phyloP scores from a whole-genome alignment of 345 rosid genomes.

The Combretum micranthum region DNA sequence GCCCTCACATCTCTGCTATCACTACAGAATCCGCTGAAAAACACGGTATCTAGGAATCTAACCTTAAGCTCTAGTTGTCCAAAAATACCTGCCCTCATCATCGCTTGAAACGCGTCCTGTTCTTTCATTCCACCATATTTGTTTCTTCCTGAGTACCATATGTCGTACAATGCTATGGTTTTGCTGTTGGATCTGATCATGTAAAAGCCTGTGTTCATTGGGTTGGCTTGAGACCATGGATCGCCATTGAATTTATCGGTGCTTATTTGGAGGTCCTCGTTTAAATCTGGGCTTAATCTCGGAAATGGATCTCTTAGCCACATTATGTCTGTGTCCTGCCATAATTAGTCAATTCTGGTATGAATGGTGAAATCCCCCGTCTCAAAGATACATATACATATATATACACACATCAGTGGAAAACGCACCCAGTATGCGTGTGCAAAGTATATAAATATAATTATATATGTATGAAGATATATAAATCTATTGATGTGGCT shows the following conservation, averaged over 20 bases:
- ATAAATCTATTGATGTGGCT: too few species aligned
- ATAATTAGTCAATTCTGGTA: too few species aligned
- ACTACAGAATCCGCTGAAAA: slow-evolving; percentile 36
- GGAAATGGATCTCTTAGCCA: slow-evolving; percentile 68
- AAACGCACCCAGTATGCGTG: too few species aligned
- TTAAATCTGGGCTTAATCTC: slow-evolving; percentile 24
- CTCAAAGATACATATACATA: too few species aligned
- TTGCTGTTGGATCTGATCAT: slow-evolving; percentile 34
- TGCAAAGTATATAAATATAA: too few species aligned
- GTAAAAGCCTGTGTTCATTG: slow-evolving; percentile 34
- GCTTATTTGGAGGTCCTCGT: slow-evolving; percentile 61
- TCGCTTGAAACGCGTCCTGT: slow-evolving; percentile 23
- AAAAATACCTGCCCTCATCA: slow-evolving; percentile 19
- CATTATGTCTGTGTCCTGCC: slow-evolving; percentile 68
- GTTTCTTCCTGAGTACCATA: slow-evolving; percentile 25
- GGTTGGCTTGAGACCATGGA: slow-evolving; percentile 23
- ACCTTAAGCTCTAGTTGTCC: slow-evolving; percentile 15
- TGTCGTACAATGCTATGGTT: slow-evolving; percentile 24
- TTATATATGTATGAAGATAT: too few species aligned
- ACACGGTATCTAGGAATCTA: slow-evolving; percentile 28
- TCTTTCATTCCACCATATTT: slow-evolving; percentile 23
- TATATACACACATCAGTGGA: too few species aligned
- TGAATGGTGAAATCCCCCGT: too few species aligned
- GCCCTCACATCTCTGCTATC: slow-evolving; percentile 18
- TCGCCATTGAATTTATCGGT: slow-evolving; percentile 34